A percentile compares a stretch with the other conserved stretches of the same genome.
These are phyloP conservation scores for Lolium rigidum DNA, from an alignment of 176 grass and related monocot genomes.

Conservation along the genomic window DNA sequence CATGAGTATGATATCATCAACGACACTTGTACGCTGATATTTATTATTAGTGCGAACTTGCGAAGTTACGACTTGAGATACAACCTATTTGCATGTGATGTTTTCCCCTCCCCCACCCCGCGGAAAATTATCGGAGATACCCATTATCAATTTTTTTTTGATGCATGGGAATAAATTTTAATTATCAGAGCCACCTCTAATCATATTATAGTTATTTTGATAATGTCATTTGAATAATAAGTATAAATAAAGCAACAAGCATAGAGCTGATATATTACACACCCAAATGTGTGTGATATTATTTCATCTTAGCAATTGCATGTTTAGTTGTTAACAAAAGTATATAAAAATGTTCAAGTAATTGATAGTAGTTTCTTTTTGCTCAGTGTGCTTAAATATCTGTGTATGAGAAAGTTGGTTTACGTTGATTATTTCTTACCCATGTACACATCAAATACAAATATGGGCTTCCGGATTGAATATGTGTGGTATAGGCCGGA, in stretches of 20 bases:
- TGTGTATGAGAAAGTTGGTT: background rate
- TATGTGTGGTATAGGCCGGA: background rate
- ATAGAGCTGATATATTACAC: background rate
- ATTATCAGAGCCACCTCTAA: too few species aligned
- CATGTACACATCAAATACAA: background rate
- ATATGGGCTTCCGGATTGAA: background rate
- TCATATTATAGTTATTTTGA: background rate
- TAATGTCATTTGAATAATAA: background rate
- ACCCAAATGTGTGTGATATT: background rate
- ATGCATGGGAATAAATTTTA: too few species aligned
- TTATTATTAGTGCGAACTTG: too few species aligned
- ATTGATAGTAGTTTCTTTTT: too few species aligned
- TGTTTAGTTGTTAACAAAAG: background rate
- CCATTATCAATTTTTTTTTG: too few species aligned
- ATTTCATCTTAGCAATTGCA: background rate
- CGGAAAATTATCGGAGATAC: background rate
- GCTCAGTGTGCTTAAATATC: too few species aligned
- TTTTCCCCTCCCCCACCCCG: too few species aligned
- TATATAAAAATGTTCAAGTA: background rate
- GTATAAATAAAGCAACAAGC: background rate
- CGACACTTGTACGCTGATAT: too few species aligned
- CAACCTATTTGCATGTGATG: too few species aligned
- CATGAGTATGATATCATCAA: too few species aligned
- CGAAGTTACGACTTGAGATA: too few species aligned
- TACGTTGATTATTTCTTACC: background rate